These are phyloP conservation scores for Avena eriantha DNA, from an alignment of 176 grass and related monocot species.

Conservation along the genomic window DNA sequence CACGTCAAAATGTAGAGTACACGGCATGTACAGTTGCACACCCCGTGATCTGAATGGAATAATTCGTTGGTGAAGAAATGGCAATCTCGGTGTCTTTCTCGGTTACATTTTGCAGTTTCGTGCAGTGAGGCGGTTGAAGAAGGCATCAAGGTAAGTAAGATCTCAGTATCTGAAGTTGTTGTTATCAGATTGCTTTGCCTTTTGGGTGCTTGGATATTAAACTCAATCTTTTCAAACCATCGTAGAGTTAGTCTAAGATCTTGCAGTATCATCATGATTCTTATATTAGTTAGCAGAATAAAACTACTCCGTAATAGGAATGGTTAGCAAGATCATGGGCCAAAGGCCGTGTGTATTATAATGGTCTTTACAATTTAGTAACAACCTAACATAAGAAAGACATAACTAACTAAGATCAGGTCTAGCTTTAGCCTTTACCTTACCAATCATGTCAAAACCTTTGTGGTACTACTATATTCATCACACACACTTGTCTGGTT, in stretches of 20 bases:
- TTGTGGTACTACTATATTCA: not conserved
- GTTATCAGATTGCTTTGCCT: not conserved
- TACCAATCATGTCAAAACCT: not conserved
- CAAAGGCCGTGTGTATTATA: not conserved
- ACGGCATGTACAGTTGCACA: conserved; percentile 19
- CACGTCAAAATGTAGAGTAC: conserved; percentile 17
- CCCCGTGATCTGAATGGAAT: conserved; percentile 36
- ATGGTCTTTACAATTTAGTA: not conserved
- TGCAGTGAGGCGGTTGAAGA: not conserved
- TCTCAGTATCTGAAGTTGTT: not conserved
- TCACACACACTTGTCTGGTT: no score
- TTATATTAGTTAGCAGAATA: not conserved
- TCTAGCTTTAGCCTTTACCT: not conserved
- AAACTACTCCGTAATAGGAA: not conserved
- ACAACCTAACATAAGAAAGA: not conserved
- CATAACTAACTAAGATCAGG: not conserved
- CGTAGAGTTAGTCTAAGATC: not conserved
- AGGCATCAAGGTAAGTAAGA: not conserved
- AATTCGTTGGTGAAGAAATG: conserved; percentile 14
- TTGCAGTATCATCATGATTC: not conserved
- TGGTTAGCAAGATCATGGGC: not conserved
- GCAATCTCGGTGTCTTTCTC: not conserved
- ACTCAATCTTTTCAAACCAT: not conserved
- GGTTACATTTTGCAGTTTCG: not conserved
- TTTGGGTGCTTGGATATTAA: not conserved